Percentiles rank a stretch among this genome's conserved stretches.
Conservation (phyloP, 129 eudicot species). For the Tagetes patula region DNA sequence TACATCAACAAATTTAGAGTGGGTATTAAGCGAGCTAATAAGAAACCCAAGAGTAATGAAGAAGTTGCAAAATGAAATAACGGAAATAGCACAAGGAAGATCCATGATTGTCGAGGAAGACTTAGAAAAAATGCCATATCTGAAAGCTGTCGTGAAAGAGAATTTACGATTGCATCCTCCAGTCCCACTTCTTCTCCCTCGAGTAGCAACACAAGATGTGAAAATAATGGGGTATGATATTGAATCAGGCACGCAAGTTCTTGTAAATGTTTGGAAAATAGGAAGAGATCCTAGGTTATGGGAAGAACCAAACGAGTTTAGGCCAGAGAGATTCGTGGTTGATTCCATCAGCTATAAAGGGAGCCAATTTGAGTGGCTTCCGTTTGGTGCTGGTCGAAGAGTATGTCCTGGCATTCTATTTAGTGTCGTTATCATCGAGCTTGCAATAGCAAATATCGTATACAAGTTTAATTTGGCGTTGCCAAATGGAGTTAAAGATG, state of each 20-base stretch:
- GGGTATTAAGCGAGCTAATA: slow-evolving; percentile 24
- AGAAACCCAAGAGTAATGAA: slow-evolving; percentile 23
- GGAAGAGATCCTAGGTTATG: slow-evolving; percentile 10
- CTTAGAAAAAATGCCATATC: slow-evolving; percentile 18
- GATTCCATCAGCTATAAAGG: slow-evolving; percentile 10
- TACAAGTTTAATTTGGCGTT: slow-evolving; percentile 24
- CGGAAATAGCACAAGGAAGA: slow-evolving; percentile 16
- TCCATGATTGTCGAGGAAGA: background rate
- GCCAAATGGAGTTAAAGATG: slow-evolving; percentile 8
- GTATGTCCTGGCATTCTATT: slow-evolving; percentile 13
- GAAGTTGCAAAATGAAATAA: slow-evolving; percentile 21
- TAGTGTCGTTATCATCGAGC: slow-evolving; percentile 8
- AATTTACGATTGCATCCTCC: slow-evolving; percentile 17
- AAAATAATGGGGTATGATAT: slow-evolving; percentile 20
- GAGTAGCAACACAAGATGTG: slow-evolving; percentile 11
- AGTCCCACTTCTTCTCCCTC: slow-evolving; percentile 2
- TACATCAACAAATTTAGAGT: background rate
- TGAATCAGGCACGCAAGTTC: slow-evolving; percentile 18
- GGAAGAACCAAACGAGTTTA: slow-evolving; percentile 23
- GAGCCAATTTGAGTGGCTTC: slow-evolving; percentile 17
- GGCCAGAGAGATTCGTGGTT: slow-evolving; percentile 8
- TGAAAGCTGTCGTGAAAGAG: slow-evolving; percentile 25
- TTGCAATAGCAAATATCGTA: slow-evolving; percentile 14
- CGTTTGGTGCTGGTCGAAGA: slow-evolving; percentile 28
- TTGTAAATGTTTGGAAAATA: slow-evolving; percentile 19